Percentiles rank a stretch among this genome's conserved stretches.
These are phyloP conservation scores for Torrubiella hemipterigena DNA, from an alignment of 2,329 filamentous ascomycete genomes.

Conservation along the genomic window DNA sequence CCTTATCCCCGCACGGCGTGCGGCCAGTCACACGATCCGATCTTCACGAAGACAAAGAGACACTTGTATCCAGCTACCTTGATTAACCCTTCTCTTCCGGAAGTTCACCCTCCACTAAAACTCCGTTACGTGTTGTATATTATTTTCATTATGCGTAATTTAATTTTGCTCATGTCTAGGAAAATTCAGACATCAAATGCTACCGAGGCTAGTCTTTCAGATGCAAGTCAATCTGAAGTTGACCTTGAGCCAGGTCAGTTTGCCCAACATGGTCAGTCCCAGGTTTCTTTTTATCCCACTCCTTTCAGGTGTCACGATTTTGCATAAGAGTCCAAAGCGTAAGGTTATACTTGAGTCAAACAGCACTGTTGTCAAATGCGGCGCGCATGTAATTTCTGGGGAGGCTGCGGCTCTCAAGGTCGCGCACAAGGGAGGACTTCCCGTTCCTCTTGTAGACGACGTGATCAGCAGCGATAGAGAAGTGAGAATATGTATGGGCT, in stretches of 20 bases:
- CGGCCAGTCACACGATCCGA: too few relatives aligned
- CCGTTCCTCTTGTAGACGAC: slow-evolving; percentile 11
- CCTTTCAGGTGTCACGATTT: slow-evolving; percentile 8
- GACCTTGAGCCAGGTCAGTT: slow-evolving; percentile 12
- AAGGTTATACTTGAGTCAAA: slow-evolving; percentile 12
- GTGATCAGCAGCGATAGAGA: slow-evolving; percentile 2
- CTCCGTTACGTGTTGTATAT: too few relatives aligned
- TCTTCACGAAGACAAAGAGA: too few relatives aligned
- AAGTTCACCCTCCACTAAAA: too few relatives aligned
- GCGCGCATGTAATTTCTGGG: slow-evolving; percentile 10
- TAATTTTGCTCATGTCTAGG: too few relatives aligned
- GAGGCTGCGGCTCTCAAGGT: slow-evolving; percentile 15
- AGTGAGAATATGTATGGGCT: slow-evolving; percentile 13
- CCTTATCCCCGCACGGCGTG: too few relatives aligned
- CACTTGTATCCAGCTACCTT: too few relatives aligned
- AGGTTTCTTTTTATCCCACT: slow-evolving; percentile 3
- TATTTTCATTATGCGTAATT: too few relatives aligned
- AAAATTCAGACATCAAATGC: too few relatives aligned
- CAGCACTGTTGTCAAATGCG: slow-evolving; percentile 14
- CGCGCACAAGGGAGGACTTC: slow-evolving; percentile 9
- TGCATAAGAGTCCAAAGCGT: slow-evolving; percentile 11
- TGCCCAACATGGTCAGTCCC: not conserved
- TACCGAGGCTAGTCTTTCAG: too few relatives aligned
- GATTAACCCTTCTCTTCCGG: too few relatives aligned
- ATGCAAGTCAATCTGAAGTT: slow-evolving; percentile 10